These are phyloP conservation scores for Neopestalotiopsis sp. DNA, from an alignment of 2,329 filamentous ascomycete genomes.

Conservation along the genomic window DNA sequence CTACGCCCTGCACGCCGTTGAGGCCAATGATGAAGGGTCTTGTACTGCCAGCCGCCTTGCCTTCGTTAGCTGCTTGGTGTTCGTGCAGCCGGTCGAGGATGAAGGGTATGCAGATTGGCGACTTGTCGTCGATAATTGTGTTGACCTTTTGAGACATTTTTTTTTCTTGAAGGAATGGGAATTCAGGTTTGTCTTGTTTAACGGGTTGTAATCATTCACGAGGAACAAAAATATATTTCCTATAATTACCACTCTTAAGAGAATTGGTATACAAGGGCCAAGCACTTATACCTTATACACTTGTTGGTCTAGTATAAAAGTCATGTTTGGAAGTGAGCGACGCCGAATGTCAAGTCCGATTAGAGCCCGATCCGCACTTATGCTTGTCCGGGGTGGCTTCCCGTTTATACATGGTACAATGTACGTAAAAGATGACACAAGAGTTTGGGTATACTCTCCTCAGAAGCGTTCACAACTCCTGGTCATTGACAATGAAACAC, in stretches of 20 bases:
- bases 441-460: not conserved
- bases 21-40: slow-evolving; percentile 84
- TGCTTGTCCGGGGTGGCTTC: not conserved
- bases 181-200: not conserved
- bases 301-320: not conserved
- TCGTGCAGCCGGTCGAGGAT: slow-evolving; percentile 65
- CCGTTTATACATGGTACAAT: not conserved
- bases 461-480: too few species aligned
- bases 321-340: not conserved
- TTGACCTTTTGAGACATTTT: not conserved
- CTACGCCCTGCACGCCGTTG: slow-evolving; percentile 89
- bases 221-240: not conserved
- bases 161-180: not conserved
- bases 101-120: slow-evolving; percentile 78
- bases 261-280: not conserved
- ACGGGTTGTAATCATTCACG: too few species aligned
- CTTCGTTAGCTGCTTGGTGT: slow-evolving; percentile 47
- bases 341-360: slow-evolving; percentile 3
- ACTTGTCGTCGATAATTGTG: slow-evolving; percentile 76
- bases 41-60: slow-evolving; percentile 32
- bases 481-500: too few species aligned
- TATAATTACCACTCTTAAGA: not conserved
- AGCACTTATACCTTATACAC: not conserved
- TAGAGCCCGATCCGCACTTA: slow-evolving; percentile 4
- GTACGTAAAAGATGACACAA: too few species aligned